phyloP scores from a whole-genome alignment of 1,284 basidiomycete genomes.

The Moesziomyces aphidis region DNA sequence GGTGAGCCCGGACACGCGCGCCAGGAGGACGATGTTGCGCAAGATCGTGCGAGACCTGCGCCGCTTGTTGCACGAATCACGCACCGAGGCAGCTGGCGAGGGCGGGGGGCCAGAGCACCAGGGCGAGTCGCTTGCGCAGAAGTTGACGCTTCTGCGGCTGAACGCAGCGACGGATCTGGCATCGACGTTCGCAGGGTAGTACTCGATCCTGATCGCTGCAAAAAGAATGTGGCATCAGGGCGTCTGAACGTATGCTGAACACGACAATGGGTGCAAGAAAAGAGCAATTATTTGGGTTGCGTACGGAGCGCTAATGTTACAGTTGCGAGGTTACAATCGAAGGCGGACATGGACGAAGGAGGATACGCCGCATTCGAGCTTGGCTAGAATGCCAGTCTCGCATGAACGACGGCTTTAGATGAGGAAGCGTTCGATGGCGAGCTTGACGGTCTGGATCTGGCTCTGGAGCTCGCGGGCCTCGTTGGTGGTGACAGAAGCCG shows the following conservation, averaged over 20 bases:
- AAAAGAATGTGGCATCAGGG: too few species aligned
- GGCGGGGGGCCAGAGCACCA: neutral
- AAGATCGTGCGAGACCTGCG: conserved; percentile 16
- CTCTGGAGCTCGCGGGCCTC: conserved; percentile 91
- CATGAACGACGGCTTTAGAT: conserved; percentile 39
- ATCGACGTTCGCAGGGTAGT: conserved; percentile 8
- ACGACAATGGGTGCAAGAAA: neutral
- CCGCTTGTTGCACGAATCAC: neutral
- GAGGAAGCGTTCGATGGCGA: conserved; percentile 64
- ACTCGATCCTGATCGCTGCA: too few species aligned
- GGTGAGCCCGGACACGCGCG: conserved; percentile 1
- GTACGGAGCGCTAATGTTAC: conserved; percentile 27
- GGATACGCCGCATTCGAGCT: too few species aligned
- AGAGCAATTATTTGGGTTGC: conserved; percentile 4
- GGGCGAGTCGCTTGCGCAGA: conserved; percentile 7
- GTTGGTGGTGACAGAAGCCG: conserved; percentile 93
- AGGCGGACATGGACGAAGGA: conserved; percentile 1
- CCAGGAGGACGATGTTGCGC: conserved; percentile 22
- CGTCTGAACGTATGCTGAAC: too few species aligned
- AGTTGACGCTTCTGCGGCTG: conserved; percentile 13
- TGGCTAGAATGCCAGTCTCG: conserved; percentile 7
- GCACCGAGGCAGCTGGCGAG: neutral
- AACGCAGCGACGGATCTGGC: conserved; percentile 9
- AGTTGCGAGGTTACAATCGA: conserved; percentile 16
- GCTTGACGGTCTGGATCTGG: conserved; percentile 89